Base-by-base conservation (phyloP, 2,329 filamentous ascomycete species). In the Lachnellula cervina region DNA sequence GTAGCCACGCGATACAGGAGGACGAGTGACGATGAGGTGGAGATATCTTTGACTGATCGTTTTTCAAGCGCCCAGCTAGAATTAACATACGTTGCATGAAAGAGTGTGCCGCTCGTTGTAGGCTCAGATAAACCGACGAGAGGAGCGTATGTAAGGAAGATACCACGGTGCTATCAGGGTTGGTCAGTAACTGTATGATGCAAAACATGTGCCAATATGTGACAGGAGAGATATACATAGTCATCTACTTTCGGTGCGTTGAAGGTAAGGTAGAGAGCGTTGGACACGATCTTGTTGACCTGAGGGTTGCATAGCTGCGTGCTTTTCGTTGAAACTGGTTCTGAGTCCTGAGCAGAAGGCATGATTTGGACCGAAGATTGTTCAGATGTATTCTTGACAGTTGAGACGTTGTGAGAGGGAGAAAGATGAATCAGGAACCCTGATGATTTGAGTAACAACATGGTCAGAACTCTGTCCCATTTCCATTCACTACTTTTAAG, bases 231-330 rank as follows among this genome's bases (percentile, higher is more conserved):
- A 60, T 51, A 6, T 57, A 64, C 64, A 53, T 63, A 66, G 16
- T 66, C 64, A 37, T 66, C 62, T 2, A 64, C 62, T 35, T 59
- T 51, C 0, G 64, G 64, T 21, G 62, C 64, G 23, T 66, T 64
- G 44, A 66, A 65, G 11, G 61, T 64, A 4, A 66, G 56, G 28
- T 66, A 66, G 5, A 66, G 50, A 16, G 60, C 61, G 42, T 62
- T 62, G 3, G 61, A 59, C 7, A 49, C 23, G 37, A 66, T 62
- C 19, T 62, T 62, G 13, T 55, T 44, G 7, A 54, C 37, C 40
- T 63, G 61, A 32, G 49, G 21, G 40, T 42, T 57, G n/a, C 54
- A 42, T 25, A 8, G 23, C 28, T 28, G 28, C 6, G 37, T 45
- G 13, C 25, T 28, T 13, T 57, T 47, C 9, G 50, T 19, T 11